Evolutionary conservation across 345 rosid species (phyloP).

Genomic region (Dovyalis caffra): DNA sequence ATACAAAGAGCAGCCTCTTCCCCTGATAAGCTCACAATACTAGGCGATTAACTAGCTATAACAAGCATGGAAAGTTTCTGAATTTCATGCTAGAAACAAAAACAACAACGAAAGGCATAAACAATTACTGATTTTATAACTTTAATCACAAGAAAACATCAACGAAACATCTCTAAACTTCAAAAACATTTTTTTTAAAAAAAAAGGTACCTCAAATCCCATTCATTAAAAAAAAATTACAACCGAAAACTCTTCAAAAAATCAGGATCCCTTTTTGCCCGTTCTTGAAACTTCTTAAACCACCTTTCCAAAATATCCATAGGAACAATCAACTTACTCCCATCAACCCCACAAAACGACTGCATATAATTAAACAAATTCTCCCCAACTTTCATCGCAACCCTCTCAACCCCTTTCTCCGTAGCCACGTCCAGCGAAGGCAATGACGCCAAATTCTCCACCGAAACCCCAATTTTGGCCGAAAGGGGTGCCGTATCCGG

Average conservation of each 20-base stretch:
- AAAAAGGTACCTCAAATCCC: conserved; percentile 1
- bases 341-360: conserved; percentile 92
- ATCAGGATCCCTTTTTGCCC: conserved; percentile 84
- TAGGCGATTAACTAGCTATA: too few species aligned
- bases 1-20: too few species aligned
- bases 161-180: background rate
- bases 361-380: conserved; percentile 93
- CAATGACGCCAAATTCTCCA: conserved; percentile 61
- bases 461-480: conserved; percentile 88
- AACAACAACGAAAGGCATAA: background rate
- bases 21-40: too few species aligned
- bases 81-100: background rate
- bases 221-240: conserved; percentile 24
- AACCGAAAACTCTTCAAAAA: conserved; percentile 73
- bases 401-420: conserved; percentile 68
- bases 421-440: conserved; percentile 75
- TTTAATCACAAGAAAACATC: background rate
- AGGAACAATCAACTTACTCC: conserved; percentile 80
- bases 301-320: conserved; percentile 95
- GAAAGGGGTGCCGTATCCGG: conserved; percentile 54
- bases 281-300: conserved; percentile 95
- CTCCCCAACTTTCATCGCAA: conserved; percentile 97
- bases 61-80: too few species aligned
- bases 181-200: background rate
- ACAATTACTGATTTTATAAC: background rate